Percentiles rank a stretch among this genome's conserved stretches.
Evolutionary conservation across 2,329 filamentous ascomycete species (phyloP).

Genomic region (Xylaria sp.): DNA sequence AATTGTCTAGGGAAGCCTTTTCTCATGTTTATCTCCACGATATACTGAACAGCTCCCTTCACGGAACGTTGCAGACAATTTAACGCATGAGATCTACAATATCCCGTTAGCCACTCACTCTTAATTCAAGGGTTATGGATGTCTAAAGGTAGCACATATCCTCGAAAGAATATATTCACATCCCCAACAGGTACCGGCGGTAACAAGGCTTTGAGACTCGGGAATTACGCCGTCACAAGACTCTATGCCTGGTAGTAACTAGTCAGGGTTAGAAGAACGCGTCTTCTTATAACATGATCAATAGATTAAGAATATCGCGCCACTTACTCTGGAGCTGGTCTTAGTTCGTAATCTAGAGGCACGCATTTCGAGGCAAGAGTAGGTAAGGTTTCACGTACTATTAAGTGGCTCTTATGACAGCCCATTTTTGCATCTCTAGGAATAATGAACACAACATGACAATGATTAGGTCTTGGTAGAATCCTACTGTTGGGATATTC

Average conservation of each 20-base stretch:
- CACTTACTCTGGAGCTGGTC: slow-evolving; percentile 69
- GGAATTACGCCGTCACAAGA: slow-evolving; percentile 68
- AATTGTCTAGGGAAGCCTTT: slow-evolving; percentile 49
- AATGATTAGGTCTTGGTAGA: no score
- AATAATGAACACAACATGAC: no score
- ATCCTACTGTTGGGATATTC: slow-evolving; percentile 75
- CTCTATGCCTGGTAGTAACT: slow-evolving; percentile 79
- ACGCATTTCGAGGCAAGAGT: slow-evolving; percentile 71
- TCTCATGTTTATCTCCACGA: slow-evolving; percentile 79
- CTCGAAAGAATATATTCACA: slow-evolving; percentile 71
- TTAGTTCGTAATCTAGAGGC: slow-evolving; percentile 77
- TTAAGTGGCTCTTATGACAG: slow-evolving; percentile 73
- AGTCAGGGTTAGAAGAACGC: neutral
- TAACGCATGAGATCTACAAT: slow-evolving; percentile 60
- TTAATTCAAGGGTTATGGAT: no score
- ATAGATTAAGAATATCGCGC: neutral
- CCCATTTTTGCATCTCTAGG: slow-evolving; percentile 63
- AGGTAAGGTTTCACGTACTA: no score
- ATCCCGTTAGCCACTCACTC: slow-evolving; percentile 62
- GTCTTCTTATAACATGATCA: neutral
- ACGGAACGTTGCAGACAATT: slow-evolving; percentile 54
- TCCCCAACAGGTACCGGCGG: slow-evolving; percentile 74
- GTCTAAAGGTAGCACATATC: slow-evolving; percentile 68
- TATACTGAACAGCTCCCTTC: slow-evolving; percentile 72
- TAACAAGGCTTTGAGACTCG: slow-evolving; percentile 74